A percentile compares a stretch with the other conserved stretches of the same genome.
Evolutionary conservation across 345 rosid genomes (phyloP).

Genomic region (Eucalyptus cloeziana): DNA sequence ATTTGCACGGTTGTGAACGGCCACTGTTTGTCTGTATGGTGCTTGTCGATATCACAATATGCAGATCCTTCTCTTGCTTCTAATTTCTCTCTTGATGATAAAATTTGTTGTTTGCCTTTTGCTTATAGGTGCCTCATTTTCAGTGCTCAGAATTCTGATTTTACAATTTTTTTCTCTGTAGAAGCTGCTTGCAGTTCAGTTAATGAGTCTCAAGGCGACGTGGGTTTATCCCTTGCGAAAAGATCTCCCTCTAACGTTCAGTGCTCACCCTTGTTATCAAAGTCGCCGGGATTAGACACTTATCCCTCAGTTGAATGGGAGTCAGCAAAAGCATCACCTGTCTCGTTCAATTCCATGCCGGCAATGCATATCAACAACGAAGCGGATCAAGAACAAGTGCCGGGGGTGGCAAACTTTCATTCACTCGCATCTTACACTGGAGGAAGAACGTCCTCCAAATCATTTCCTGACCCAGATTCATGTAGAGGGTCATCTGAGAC

Average conservation of each 20-base stretch:
- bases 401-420: neutral
- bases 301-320: constrained; percentile 2
- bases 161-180: neutral
- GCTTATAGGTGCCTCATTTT: neutral
- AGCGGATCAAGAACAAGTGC: neutral
- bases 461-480: constrained; percentile 32
- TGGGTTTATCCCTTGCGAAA: constrained; percentile 7
- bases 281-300: constrained; percentile 13
- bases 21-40: neutral
- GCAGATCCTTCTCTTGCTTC: neutral
- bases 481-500: constrained; percentile 12
- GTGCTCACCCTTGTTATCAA: constrained; percentile 4
- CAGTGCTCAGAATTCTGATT: neutral
- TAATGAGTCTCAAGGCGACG: constrained; percentile 7
- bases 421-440: constrained; percentile 7
- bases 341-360: constrained; percentile 56
- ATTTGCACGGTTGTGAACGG: neutral
- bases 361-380: constrained; percentile 25
- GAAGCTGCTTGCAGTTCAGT: neutral
- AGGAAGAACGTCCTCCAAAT: constrained; percentile 19
- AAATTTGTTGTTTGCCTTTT: neutral
- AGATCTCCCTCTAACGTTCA: constrained; percentile 3
- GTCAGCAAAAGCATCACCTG: constrained; percentile 13
- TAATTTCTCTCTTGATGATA: neutral
- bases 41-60: neutral